Base-by-base conservation (phyloP, 257 asterid species). In the Euphrasia confusa region DNA sequence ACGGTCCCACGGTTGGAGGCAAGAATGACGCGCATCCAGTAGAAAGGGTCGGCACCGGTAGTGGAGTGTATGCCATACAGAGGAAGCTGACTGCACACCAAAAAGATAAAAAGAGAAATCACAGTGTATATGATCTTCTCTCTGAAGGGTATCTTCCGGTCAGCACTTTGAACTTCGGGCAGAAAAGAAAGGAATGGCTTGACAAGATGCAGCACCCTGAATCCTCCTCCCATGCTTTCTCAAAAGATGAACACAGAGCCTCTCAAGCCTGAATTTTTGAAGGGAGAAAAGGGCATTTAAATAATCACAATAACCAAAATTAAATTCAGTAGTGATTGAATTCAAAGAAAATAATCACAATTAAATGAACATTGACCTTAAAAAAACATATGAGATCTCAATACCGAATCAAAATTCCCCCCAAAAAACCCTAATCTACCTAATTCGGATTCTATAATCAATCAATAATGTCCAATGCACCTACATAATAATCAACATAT, bases 51-150 rank as follows among this genome's bases (percentile, higher is more conserved):
- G 2, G 89, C 89, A 0, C 89, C 89, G 5, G 94, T 85, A 5
- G 85, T 80, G 28, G 89, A 82, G 67, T 85, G 94, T 30, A 82
- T 85, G 42, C 94, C 94, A 66, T 85, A 82, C 47, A 85, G 76
- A 26, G 94, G 94, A 64, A 85, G 87, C 60, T 85, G 90, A 58
- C 94, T 85, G 82, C 87, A 85, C 7, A 85, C 85, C 40, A 85
- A 68, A 49, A 85, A 79, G 70, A 83, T 77, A 64, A 76, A 83
- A 14, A 85, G 82, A 11, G 90, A 74, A 60, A 82, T 79, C 65
- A 83, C 84, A 12, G 86, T 85, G 49, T 79, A 81, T 58, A 76
- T 77, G 63, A 80, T 84, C 79, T 82, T 85, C 84, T 82, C 89
- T 65, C 86, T 76, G 32, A 82, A 85, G 26, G 86, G 87, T 47